Conservation (phyloP, 2,329 filamentous ascomycete species). For the Periconia sp. region DNA sequence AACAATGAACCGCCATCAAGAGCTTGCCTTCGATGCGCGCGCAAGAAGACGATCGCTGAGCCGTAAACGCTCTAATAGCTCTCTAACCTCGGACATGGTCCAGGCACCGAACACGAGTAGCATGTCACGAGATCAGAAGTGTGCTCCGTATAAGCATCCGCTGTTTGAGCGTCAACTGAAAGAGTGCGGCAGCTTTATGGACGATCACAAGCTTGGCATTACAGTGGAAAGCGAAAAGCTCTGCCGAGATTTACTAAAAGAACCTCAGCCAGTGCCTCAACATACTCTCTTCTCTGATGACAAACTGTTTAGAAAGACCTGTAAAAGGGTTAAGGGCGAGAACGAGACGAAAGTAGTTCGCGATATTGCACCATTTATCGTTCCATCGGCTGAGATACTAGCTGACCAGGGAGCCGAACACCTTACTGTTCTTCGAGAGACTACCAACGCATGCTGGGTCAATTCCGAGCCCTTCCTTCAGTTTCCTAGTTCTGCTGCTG, state of each 20-base stretch:
- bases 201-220: constrained; percentile 18
- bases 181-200: constrained; percentile 39
- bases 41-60: constrained; percentile 12
- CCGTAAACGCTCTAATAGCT: constrained; percentile 9
- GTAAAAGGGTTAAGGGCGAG: constrained; percentile 11
- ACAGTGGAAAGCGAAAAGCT: constrained; percentile 3
- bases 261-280: constrained; percentile 1
- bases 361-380: constrained; percentile 11
- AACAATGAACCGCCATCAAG: constrained; percentile 15
- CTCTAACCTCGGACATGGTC: constrained; percentile 1
- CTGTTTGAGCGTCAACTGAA: constrained; percentile 43
- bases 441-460: constrained; percentile 48
- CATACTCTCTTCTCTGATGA: constrained; percentile 8
- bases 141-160: constrained; percentile 26
- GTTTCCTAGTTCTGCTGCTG: background rate
- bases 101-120: constrained; percentile 8
- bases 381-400: constrained; percentile 44
- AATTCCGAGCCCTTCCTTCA: constrained; percentile 41
- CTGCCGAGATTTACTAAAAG: constrained; percentile 6
- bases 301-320: constrained; percentile 20
- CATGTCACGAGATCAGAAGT: constrained; percentile 22
- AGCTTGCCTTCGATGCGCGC: constrained; percentile 8
- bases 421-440: constrained; percentile 38
- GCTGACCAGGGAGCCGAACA: constrained; percentile 24
- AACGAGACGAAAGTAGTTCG: constrained; percentile 21